These are phyloP conservation scores for Aegilops bicornis DNA, from an alignment of 176 grass and related monocot genomes.

Conservation along the genomic window DNA sequence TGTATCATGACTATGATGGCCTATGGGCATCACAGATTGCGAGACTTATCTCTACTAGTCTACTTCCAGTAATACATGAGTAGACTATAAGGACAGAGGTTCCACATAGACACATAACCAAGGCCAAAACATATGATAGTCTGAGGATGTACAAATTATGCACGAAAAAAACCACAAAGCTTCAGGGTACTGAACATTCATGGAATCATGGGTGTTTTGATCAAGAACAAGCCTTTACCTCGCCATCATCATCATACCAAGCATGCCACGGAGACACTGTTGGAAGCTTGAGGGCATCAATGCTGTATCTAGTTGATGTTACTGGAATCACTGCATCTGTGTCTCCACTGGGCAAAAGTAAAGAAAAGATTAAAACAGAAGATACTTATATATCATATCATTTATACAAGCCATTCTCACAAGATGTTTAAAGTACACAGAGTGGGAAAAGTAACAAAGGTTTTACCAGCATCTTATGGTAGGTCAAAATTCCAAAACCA, in stretches of 20 bases:
- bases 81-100: background rate
- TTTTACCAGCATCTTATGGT: background rate
- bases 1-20: background rate
- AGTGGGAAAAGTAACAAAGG: background rate
- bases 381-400: background rate
- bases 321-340: conserved; percentile 91
- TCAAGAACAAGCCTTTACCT: conserved; percentile 55
- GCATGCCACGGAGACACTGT: conserved; percentile 79
- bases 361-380: conserved; percentile 7
- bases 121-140: conserved; percentile 17
- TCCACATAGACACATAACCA: background rate
- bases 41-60: background rate
- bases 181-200: conserved; percentile 16
- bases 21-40: background rate
- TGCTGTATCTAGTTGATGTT: conserved; percentile 84
- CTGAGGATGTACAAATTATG: background rate
- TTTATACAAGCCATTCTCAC: conserved; percentile 11
- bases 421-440: conserved; percentile 2
- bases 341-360: conserved; percentile 71
- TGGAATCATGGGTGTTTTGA: background rate
- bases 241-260: conserved; percentile 87
- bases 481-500: background rate
- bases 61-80: background rate
- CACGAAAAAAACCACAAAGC: background rate
- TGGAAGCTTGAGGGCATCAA: conserved; percentile 82